A percentile compares a stretch with the other conserved stretches of the same genome.
phyloP scores from a whole-genome alignment of 208 protist genomes.

The Leishmania gerbilli region DNA sequence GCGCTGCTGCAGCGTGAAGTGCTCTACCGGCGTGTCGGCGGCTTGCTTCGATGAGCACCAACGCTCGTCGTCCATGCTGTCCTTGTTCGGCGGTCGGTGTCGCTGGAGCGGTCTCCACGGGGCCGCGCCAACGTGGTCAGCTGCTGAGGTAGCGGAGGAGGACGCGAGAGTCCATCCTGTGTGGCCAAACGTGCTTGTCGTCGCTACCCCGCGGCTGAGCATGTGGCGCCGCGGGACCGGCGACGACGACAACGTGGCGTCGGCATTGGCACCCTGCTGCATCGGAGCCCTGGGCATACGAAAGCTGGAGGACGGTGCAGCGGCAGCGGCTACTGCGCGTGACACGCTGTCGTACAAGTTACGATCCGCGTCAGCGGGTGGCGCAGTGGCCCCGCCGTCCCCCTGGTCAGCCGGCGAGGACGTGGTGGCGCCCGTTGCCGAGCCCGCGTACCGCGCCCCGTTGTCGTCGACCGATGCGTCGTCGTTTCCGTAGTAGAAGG shows the following conservation, averaged over 20 bases:
- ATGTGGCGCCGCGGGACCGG: not conserved
- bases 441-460: not conserved
- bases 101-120: no score
- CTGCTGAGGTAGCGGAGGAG: not conserved
- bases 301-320: not conserved
- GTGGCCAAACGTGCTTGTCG: not conserved
- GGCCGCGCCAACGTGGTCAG: not conserved
- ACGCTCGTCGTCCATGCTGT: slow-evolving; percentile 1
- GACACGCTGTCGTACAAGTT: slow-evolving; percentile 46
- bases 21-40: slow-evolving; percentile 43
- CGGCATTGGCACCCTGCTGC: not conserved
- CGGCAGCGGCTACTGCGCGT: not conserved
- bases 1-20: slow-evolving; percentile 60
- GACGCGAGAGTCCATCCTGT: slow-evolving; percentile 11
- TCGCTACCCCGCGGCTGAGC: not conserved
- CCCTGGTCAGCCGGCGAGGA: not conserved
- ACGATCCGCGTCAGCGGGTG: slow-evolving; percentile 3
- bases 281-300: not conserved
- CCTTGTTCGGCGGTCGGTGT: not conserved
- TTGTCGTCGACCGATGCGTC: not conserved
- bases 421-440: not conserved
- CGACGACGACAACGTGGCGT: not conserved
- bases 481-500: not conserved
- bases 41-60: slow-evolving; percentile 47
- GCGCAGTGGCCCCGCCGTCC: not conserved